phyloP scores from a whole-genome alignment of 768 basidiomycete genomes.

The Xerocomellus dryophilus region DNA sequence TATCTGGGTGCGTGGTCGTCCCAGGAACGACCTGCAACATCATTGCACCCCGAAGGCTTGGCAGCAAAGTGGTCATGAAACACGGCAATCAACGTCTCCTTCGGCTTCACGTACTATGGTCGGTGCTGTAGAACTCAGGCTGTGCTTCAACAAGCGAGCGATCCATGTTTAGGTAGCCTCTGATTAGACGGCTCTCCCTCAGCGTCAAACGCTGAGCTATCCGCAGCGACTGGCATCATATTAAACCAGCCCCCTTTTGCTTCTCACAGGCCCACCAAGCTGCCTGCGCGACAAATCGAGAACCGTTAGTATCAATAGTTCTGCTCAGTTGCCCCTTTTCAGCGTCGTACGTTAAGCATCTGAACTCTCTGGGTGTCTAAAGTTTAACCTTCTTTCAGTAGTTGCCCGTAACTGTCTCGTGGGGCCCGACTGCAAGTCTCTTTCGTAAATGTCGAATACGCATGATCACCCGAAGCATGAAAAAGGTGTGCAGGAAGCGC shows the following conservation, averaged over 20 bases:
- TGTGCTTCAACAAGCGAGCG: neutral
- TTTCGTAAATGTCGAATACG: conserved; percentile 1
- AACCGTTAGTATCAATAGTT: neutral
- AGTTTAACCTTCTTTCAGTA: neutral
- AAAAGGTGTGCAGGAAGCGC: neutral
- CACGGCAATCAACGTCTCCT: neutral
- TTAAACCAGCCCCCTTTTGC: neutral
- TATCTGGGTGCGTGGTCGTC: neutral
- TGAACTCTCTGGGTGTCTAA: neutral
- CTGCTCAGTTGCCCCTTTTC: conserved; percentile 11
- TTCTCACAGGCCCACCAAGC: neutral
- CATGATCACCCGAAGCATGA: neutral
- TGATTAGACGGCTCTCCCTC: neutral
- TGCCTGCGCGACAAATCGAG: conserved; percentile 2
- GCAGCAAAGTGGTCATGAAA: neutral
- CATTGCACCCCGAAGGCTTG: neutral
- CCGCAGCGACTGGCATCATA: neutral
- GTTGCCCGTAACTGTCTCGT: neutral
- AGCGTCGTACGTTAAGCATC: neutral
- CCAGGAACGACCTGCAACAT: neutral
- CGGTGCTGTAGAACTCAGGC: too few relatives aligned
- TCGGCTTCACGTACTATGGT: neutral
- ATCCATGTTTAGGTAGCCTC: conserved; percentile 10
- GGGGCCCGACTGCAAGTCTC: neutral
- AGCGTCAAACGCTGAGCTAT: neutral